A percentile compares a stretch with the other conserved stretches of the same genome.
These are phyloP conservation scores for Candida corydali DNA, from an alignment of 805 yeast genomes.

Conservation along the genomic window DNA sequence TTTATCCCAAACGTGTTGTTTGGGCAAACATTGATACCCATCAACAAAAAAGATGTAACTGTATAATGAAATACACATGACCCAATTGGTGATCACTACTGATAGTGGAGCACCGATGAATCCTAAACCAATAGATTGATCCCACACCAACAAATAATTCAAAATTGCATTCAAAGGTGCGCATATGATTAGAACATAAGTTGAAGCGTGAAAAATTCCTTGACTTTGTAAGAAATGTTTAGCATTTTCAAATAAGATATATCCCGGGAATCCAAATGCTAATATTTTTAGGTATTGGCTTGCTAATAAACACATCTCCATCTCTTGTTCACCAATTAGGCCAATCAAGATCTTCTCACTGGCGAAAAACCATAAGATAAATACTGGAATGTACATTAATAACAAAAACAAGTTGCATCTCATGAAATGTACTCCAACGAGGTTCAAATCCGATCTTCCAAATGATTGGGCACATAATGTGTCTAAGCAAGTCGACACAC, in stretches of 20 bases:
- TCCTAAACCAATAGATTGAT: slow-evolving; percentile 50
- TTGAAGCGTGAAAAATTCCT: slow-evolving; percentile 76
- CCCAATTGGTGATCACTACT: slow-evolving; percentile 65
- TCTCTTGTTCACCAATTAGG: slow-evolving; percentile 21
- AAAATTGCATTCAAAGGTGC: slow-evolving; percentile 70
- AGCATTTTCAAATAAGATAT: slow-evolving; percentile 65
- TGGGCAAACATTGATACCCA: slow-evolving; percentile 45
- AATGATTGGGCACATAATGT: slow-evolving; percentile 76
- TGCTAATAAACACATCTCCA: slow-evolving; percentile 41
- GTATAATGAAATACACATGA: slow-evolving; percentile 58
- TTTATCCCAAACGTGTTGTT: slow-evolving; percentile 17
- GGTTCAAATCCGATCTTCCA: slow-evolving; percentile 60
- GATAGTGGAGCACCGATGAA: slow-evolving; percentile 76
- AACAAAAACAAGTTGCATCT: slow-evolving; percentile 59
- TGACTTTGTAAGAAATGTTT: slow-evolving; percentile 74
- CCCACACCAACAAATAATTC: slow-evolving; percentile 72
- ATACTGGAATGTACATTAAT: slow-evolving; percentile 50
- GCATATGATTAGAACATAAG: slow-evolving; percentile 63
- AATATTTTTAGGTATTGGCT: slow-evolving; percentile 53
- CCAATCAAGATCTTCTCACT: slow-evolving; percentile 44
- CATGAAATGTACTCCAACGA: slow-evolving; percentile 66
- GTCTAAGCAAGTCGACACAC: slow-evolving; percentile 74
- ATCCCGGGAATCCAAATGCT: slow-evolving; percentile 69
- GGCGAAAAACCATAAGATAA: slow-evolving; percentile 56
- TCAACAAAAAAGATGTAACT: slow-evolving; percentile 41